Percentiles rank a stretch among this genome's conserved stretches.
These are phyloP conservation scores for Anthracocystis setariae DNA, from an alignment of 1,284 basidiomycete genomes.

Conservation along the genomic window DNA sequence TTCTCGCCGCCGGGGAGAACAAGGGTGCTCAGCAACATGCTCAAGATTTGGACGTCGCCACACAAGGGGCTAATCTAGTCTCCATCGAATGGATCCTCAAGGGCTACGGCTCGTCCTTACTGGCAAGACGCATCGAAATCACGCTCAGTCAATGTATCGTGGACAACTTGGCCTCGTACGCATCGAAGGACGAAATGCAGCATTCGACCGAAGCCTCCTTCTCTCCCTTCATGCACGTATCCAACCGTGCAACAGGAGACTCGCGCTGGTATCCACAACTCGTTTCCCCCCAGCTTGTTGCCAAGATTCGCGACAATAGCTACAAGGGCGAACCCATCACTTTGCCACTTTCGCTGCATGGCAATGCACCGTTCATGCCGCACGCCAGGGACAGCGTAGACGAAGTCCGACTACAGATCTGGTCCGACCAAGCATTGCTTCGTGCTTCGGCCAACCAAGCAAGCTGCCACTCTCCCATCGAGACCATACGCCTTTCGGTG, in stretches of 20 bases:
- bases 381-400: slow-evolving; percentile 32
- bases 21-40: slow-evolving; percentile 15
- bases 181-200: slow-evolving; percentile 14
- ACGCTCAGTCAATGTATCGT: slow-evolving; percentile 37
- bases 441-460: slow-evolving; percentile 2
- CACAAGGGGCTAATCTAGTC: slow-evolving; percentile 15
- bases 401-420: slow-evolving; percentile 47
- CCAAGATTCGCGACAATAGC: slow-evolving; percentile 12
- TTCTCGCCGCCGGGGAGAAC: slow-evolving; percentile 14
- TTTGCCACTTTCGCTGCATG: slow-evolving; percentile 54
- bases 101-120: slow-evolving; percentile 47
- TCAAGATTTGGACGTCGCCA: slow-evolving; percentile 11
- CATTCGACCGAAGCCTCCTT: slow-evolving; percentile 26
- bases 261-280: slow-evolving; percentile 54
- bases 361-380: slow-evolving; percentile 61
- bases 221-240: slow-evolving; percentile 55
- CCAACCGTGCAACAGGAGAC: slow-evolving; percentile 54
- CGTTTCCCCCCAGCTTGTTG: slow-evolving; percentile 10
- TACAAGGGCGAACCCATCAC: slow-evolving; percentile 22
- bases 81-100: slow-evolving; percentile 42
- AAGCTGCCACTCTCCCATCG: slow-evolving; percentile 33
- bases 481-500: slow-evolving; percentile 38
- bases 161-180: slow-evolving; percentile 25
- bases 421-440: slow-evolving; percentile 44
- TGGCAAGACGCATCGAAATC: slow-evolving; percentile 48